Conservation (phyloP, 2,329 filamentous ascomycete genomes). For the Phyllosticta capitalensis region DNA sequence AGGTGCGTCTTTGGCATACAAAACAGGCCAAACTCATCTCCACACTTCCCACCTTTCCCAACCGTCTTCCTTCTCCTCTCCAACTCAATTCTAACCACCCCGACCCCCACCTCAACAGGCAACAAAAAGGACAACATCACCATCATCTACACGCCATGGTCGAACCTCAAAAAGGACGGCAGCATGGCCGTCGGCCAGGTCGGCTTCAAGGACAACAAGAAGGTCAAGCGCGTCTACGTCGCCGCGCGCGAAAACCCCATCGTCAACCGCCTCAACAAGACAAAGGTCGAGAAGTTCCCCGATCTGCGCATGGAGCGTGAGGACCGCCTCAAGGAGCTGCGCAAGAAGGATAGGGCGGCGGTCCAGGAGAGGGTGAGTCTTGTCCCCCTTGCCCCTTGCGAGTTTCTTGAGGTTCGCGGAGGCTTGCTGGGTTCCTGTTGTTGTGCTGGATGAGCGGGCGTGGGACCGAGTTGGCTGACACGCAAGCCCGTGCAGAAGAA, state of each 20-base stretch:
- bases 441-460: no score
- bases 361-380: slow-evolving; percentile 50
- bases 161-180: slow-evolving; percentile 89
- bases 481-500: slow-evolving; percentile 48
- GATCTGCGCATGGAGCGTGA: slow-evolving; percentile 78
- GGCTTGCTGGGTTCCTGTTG: background rate
- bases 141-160: slow-evolving; percentile 95
- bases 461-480: no score
- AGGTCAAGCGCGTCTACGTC: slow-evolving; percentile 76
- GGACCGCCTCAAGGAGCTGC: slow-evolving; percentile 59
- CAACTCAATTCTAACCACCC: background rate
- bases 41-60: background rate
- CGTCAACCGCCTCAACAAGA: slow-evolving; percentile 98
- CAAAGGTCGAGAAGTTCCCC: slow-evolving; percentile 76
- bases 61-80: slow-evolving; percentile 5
- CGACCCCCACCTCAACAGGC: slow-evolving; percentile 42
- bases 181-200: slow-evolving; percentile 95
- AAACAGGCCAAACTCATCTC: background rate
- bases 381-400: background rate
- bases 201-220: slow-evolving; percentile 80
- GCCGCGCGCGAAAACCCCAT: slow-evolving; percentile 75
- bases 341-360: slow-evolving; percentile 59
- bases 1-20: slow-evolving; percentile 41
- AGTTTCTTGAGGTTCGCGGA: background rate
- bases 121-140: slow-evolving; percentile 99